A percentile compares a stretch with the other conserved stretches of the same genome.
phyloP scores from a whole-genome alignment of 768 basidiomycete genomes.

The Lactifluus volemus region DNA sequence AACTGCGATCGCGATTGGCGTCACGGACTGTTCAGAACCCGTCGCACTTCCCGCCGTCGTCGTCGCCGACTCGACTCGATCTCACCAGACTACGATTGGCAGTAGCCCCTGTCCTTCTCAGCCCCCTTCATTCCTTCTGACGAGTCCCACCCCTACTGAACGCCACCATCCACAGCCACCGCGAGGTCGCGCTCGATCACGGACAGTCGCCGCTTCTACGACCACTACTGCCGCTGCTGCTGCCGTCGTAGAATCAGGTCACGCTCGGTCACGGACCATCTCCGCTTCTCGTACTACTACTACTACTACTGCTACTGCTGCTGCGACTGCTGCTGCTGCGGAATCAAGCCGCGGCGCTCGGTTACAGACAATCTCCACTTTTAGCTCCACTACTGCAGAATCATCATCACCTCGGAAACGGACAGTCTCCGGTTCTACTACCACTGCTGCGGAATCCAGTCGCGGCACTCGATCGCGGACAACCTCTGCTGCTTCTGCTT shows the following conservation, averaged over 20 bases:
- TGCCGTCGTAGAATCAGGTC: not conserved
- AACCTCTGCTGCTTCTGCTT: too few species aligned
- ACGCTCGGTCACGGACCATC: not conserved
- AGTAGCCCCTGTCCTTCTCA: not conserved
- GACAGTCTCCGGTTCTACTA: too few species aligned
- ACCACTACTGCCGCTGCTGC: too few species aligned
- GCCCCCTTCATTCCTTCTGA: not conserved
- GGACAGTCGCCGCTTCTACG: too few species aligned
- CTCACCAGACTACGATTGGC: too few species aligned
- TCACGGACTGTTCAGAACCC: not conserved
- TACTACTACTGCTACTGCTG: too few species aligned
- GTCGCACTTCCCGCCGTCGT: not conserved
- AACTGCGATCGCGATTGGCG: not conserved
- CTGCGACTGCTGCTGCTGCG: not conserved
- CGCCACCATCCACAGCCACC: not conserved
- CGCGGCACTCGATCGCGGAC: too few species aligned
- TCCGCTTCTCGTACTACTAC: too few species aligned
- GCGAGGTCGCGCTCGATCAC: not conserved
- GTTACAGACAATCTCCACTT: too few species aligned
- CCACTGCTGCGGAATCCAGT: too few species aligned
- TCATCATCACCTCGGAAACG: too few species aligned
- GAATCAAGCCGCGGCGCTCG: not conserved
- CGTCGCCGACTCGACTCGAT: not conserved
- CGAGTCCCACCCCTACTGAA: not conserved
- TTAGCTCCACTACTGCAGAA: too few species aligned